Evolutionary conservation across 768 basidiomycete species (phyloP), one percentile per base, ranked within the genome.

Genomic region (Steccherinum ochraceum): DNA sequence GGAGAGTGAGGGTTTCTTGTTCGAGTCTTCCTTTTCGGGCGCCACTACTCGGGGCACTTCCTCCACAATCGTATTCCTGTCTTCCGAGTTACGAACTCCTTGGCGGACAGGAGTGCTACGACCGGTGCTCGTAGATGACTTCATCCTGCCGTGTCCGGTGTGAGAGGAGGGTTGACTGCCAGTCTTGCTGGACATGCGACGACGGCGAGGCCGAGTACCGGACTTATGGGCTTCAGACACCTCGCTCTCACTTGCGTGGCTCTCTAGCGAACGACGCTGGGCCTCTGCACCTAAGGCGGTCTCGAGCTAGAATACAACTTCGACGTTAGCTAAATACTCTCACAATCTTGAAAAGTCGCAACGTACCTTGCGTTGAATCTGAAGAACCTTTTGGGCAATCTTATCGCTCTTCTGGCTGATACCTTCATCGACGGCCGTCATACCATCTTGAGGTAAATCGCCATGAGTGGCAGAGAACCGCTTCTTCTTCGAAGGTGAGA

Each of bases 291-390:
- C 73, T 41, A 92, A 67, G 3, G 90, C 90, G 30, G 72, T 76
- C 64, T 92, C 91, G 50, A 93, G 72, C 90, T 93, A 53, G 18
- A n/a, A 23, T 5, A 35, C 30, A 35, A n/a, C n/a, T n/a, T n/a
- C n/a, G n/a, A n/a, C n/a, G n/a, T 42, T 2, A 24, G 48, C 49
- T 46, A 52, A 44, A 44, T 23, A 30, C 11, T 23, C 52, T 7
- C 7, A 48, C 19, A 16, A 12, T n/a, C 4, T 18, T 21, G 7
- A 35, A 7, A 35, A 7, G 30, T 7, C 16, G 30, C 16, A 21
- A 66, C 73, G 49, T 41, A 92, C 93, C 81, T 94, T 95, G 56
- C 88, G 83, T 69, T 95, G 92, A 52, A 96, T 94, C 66, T 87
- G 82, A 45, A 87, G 61, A 43, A 96, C 88, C 66, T 93, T 91